These are phyloP conservation scores for Arthrobotrys entomopaga DNA, from an alignment of 2,329 filamentous ascomycete genomes.

Conservation along the genomic window DNA sequence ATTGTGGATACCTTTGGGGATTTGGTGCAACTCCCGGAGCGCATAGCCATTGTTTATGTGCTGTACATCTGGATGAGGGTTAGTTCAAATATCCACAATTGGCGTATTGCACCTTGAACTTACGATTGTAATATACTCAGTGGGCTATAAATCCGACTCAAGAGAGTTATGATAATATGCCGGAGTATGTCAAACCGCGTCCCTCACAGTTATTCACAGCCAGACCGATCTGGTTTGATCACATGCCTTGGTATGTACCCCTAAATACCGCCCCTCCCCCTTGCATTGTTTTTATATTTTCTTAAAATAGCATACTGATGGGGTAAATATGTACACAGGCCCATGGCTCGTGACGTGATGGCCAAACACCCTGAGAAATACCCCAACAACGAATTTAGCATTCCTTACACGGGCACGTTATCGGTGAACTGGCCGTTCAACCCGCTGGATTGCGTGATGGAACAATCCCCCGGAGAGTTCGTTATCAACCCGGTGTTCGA, in stretches of 20 bases:
- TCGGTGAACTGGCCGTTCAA: conserved; percentile 87
- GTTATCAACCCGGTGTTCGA: conserved; percentile 89
- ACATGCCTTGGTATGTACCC: conserved; percentile 72
- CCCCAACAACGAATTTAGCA: conserved; percentile 82
- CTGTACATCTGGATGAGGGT: conserved; percentile 81
- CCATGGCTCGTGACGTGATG: conserved; percentile 37
- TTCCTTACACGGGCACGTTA: conserved; percentile 80
- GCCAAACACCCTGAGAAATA: conserved; percentile 64
- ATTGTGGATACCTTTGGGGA: conserved; percentile 85
- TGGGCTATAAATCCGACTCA: conserved; percentile 84
- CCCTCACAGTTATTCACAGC: conserved; percentile 72
- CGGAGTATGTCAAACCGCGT: conserved; percentile 76
- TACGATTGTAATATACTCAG: conserved; percentile 60
- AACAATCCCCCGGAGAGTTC: conserved; percentile 70
- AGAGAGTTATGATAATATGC: conserved; percentile 81
- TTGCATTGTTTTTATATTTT: conserved; percentile 69
- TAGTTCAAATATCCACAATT: conserved; percentile 12
- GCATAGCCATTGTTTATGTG: conserved; percentile 80
- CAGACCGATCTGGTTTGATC: conserved; percentile 85
- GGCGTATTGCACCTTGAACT: not conserved
- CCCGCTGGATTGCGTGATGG: conserved; percentile 74
- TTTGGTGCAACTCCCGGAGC: conserved; percentile 80
- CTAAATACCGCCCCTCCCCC: conserved; percentile 63
- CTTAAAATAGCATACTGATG: no score
- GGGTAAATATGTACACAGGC: conserved; percentile 45